Conservation (phyloP, 306 rosid genomes). For the Casuarina equisetifolia region DNA sequence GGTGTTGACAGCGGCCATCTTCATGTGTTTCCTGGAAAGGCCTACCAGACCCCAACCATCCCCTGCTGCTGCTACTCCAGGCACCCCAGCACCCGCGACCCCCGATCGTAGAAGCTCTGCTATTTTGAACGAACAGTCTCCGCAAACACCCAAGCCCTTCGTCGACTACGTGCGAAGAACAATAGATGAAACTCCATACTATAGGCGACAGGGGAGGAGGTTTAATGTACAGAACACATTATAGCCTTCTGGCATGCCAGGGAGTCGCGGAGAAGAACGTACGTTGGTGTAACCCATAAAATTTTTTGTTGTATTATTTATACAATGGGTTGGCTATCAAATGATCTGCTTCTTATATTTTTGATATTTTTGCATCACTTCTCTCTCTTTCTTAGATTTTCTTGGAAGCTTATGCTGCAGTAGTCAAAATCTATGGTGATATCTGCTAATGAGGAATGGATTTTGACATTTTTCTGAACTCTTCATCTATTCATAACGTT, state of each 20-base stretch:
- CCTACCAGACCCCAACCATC: conserved; percentile 52
- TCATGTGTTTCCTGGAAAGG: conserved; percentile 39
- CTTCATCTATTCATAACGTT: neutral
- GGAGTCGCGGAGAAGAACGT: conserved; percentile 4
- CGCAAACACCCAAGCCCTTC: conserved; percentile 90
- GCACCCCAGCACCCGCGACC: conserved; percentile 49
- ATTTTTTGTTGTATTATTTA: neutral
- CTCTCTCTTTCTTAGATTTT: neutral
- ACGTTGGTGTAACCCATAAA: neutral
- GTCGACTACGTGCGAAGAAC: conserved; percentile 91
- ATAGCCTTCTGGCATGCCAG: conserved; percentile 30
- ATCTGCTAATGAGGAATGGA: neutral
- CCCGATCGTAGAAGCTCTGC: conserved; percentile 55
- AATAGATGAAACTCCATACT: conserved; percentile 91
- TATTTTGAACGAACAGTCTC: conserved; percentile 53
- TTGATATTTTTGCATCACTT: no score
- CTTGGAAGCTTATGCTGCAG: neutral
- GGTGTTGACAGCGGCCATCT: conserved; percentile 34
- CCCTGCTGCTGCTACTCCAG: conserved; percentile 33
- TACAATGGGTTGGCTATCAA: neutral
- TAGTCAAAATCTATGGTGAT: neutral
- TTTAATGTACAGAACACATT: conserved; percentile 80
- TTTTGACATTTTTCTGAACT: neutral
- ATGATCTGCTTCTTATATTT: neutral
- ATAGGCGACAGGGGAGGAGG: conserved; percentile 74